A percentile compares a stretch with the other conserved stretches of the same genome.
These are phyloP conservation scores for Coffea canephora DNA, from an alignment of 257 asterid genomes.

Conservation along the genomic window DNA sequence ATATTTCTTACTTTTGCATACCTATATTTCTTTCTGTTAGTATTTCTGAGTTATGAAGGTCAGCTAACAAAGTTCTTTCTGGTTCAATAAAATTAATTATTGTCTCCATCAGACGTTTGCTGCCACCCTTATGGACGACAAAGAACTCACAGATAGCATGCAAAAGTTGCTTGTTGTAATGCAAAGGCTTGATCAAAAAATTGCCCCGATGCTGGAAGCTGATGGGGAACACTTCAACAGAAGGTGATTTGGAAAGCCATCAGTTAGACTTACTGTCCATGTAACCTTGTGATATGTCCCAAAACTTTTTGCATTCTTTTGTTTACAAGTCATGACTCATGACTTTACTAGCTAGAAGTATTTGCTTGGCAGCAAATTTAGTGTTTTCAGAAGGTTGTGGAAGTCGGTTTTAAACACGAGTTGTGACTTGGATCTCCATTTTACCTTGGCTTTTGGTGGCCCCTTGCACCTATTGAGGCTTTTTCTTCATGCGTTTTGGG, in stretches of 20 bases:
- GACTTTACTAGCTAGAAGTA: neutral
- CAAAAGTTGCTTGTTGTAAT: constrained; percentile 82
- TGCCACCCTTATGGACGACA: constrained; percentile 78
- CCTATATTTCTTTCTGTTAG: neutral
- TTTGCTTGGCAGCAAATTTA: neutral
- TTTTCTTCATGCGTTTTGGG: too few species aligned
- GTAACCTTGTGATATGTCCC: neutral
- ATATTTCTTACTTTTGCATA: neutral
- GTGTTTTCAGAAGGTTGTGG: neutral
- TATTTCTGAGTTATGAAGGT: neutral
- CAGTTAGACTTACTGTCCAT: neutral
- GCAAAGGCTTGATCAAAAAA: constrained; percentile 77
- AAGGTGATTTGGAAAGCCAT: constrained; percentile 37
- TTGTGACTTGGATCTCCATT: neutral
- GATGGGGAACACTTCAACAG: constrained; percentile 79
- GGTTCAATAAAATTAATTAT: neutral
- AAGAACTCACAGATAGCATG: constrained; percentile 77
- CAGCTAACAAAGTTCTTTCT: neutral
- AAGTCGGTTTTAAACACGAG: neutral
- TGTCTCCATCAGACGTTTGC: constrained; percentile 64
- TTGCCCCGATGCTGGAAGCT: constrained; percentile 77
- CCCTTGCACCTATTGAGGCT: neutral
- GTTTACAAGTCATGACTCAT: neutral
- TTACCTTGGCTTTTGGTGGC: neutral
- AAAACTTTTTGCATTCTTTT: neutral